A percentile compares a stretch with the other conserved stretches of the same genome.
Evolutionary conservation across 495 filamentous ascomycete genomes (phyloP).

Genomic region (Aspergillus taichungensis): DNA sequence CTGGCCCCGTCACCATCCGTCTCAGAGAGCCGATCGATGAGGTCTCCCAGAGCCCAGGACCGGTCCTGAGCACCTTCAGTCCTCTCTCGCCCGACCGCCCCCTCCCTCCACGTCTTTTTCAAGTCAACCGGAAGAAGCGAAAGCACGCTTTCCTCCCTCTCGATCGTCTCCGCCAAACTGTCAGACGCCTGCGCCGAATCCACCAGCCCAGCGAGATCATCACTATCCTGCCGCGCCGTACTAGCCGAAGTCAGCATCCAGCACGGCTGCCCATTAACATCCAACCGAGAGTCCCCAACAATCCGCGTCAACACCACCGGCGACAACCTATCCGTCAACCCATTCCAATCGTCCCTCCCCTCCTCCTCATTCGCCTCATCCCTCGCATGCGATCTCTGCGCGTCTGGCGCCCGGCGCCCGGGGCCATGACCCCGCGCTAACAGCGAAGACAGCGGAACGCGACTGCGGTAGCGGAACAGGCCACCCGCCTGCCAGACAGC

Average conservation of each 20-base stretch:
- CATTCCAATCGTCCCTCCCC: slow-evolving; percentile 30
- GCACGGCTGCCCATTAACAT: slow-evolving; percentile 30
- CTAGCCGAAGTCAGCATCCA: slow-evolving; percentile 42
- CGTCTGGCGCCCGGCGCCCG: neutral
- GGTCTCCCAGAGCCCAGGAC: slow-evolving; percentile 55
- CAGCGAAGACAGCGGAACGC: slow-evolving; percentile 21
- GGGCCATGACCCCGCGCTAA: slow-evolving; percentile 1
- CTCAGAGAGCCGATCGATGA: slow-evolving; percentile 32
- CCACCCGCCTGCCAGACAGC: slow-evolving; percentile 33
- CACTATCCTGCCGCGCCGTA: slow-evolving; percentile 34
- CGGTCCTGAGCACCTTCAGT: slow-evolving; percentile 65
- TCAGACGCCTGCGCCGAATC: slow-evolving; percentile 5
- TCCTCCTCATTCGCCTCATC: slow-evolving; percentile 25
- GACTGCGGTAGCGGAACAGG: slow-evolving; percentile 36
- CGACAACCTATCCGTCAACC: slow-evolving; percentile 33
- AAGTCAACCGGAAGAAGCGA: slow-evolving; percentile 41
- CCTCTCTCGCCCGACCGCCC: slow-evolving; percentile 60
- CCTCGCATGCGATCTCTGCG: slow-evolving; percentile 11
- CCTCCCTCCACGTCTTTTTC: slow-evolving; percentile 58
- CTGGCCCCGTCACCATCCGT: slow-evolving; percentile 9
- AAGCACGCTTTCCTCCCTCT: slow-evolving; percentile 33
- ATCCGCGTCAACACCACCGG: slow-evolving; percentile 31
- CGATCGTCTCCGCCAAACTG: slow-evolving; percentile 1
- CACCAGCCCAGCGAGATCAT: slow-evolving; percentile 43
- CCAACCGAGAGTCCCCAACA: slow-evolving; percentile 23